Percentiles rank a stretch among this genome's conserved stretches.
Evolutionary conservation across 1,139 yeast species (phyloP).

Genomic region (Waltiozyma sp.): DNA sequence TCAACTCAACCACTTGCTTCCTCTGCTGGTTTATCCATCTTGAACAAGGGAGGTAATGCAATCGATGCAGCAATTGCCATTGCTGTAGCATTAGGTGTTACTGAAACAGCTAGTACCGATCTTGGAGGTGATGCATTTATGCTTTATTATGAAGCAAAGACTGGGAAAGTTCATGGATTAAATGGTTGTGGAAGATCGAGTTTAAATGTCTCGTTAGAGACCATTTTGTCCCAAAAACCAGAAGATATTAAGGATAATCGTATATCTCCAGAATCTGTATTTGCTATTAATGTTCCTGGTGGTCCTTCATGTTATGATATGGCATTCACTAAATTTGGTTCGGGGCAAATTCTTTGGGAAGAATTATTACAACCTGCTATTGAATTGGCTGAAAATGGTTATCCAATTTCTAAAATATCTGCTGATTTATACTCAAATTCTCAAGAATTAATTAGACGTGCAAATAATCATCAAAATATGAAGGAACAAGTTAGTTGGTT

Average conservation of each 20-base stretch:
- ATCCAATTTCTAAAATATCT: constrained; percentile 50
- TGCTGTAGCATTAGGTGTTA: constrained; percentile 60
- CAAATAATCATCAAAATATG: constrained; percentile 26
- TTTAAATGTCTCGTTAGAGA: constrained; percentile 35
- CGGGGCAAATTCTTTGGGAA: constrained; percentile 48
- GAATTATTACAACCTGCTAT: constrained; percentile 64
- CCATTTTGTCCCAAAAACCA: constrained; percentile 32
- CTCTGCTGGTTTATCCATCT: constrained; percentile 58
- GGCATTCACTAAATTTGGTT: constrained; percentile 60
- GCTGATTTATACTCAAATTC: constrained; percentile 40
- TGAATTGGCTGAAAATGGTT: constrained; percentile 58
- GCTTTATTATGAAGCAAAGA: constrained; percentile 41
- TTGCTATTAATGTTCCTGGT: constrained; percentile 65
- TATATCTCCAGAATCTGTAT: constrained; percentile 38
- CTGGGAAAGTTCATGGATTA: constrained; percentile 47
- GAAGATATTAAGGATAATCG: constrained; percentile 17
- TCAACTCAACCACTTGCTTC: constrained; percentile 72
- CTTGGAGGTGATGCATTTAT: constrained; percentile 79
- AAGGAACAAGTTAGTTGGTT: constrained; percentile 23
- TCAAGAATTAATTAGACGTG: constrained; percentile 27
- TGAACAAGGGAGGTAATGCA: constrained; percentile 68
- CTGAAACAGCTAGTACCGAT: constrained; percentile 74
- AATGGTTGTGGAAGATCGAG: constrained; percentile 77
- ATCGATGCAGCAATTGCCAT: constrained; percentile 71
- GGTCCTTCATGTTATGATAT: constrained; percentile 73